Evolutionary conservation across 176 grass and related monocot species (phyloP), one percentile per base, ranked within the genome.

Genomic region (Musa troglodytarum): DNA sequence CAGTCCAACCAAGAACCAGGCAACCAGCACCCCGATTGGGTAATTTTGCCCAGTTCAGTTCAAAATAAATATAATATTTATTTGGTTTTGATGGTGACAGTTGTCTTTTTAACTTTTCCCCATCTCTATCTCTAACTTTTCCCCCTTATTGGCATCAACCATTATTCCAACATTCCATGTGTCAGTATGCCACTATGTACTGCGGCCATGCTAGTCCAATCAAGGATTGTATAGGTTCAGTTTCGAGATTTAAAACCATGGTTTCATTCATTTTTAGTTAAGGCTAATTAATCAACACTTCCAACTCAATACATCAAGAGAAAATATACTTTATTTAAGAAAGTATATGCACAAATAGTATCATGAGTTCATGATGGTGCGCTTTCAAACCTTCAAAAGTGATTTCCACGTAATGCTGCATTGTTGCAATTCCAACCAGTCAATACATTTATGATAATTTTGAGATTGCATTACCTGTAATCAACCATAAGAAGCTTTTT

Each of bases 401-500:
- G 57, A 19, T 21, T 61, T 61, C 1, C 15, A 59, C 19, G n/a
- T 59, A 19, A 59, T 1, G 9, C 34, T 54, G 1, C 26, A 8
- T 55, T 53, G 53, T 13, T 26, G 52, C 52, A 54, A 55, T 7
- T 73, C 58, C 29, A 4, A n/a, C n/a, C 11, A 52, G 23, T n/a
- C 12, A 63, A 76, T 49, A 52, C 10, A 21, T 26, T 29, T 16
- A 24, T 64, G 20, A 65, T 20, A 16, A 9, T 4, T 51, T 17
- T 56, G 12, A 34, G 10, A 25, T n/a, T 65, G 13, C 43, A 65
- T 82, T 91, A 94, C 95, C 86, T 94, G 77, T 91, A 94, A 71
- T 87, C 82, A 85, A 99, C 86, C 67, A 62, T 86, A 63, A 66
- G 86, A 65, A 99, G 80, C 78, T 79, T 82, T 94, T 91, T 91